Base-by-base conservation (phyloP, 352 stramenopile genomes). In the Globisporangium viniferum region DNA sequence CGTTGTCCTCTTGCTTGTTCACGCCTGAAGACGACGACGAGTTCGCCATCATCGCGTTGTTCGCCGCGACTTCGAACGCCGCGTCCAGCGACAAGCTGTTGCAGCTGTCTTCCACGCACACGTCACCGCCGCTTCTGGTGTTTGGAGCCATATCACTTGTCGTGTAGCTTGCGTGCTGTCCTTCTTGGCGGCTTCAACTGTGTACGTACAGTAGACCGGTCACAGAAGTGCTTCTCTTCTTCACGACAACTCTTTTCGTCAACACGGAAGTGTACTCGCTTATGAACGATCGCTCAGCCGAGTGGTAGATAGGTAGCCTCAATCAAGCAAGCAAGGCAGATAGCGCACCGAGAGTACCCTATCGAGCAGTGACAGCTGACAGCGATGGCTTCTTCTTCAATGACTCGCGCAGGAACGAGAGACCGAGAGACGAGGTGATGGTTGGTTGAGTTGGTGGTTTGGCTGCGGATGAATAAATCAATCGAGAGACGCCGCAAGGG, bases 61-160 rank as follows among this genome's bases (percentile, higher is more conserved):
- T 68, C 55, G 53, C 65, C 61, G 63, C 51, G 81, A 73, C 76
- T 64, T 92, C 81, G 61, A 80, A 90, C 67, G 75, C 76, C 15
- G 63, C 63, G 53, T 88, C 78, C 48, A 90, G 73, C 56, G 78
- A 66, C 41, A 89, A 71, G 65, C 68, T 90, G 67, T 61, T 82
- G 70, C 75, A 72, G 41, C 71, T 55, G 29, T 92, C 84, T n/a
- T 89, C 84, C 8, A 92, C 75, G 62, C 84, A 92, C 31, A 92
- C 75, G 59, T 88, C 73, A 65, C 73, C 83, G 10, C 67, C 62
- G 58, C 64, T 65, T 59, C 73, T 81, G 35, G 74, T 88, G 71
- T 91, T 89, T 29, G 83, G 83, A 33, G 83, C 83, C 83, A 91
- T 91, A 41, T 24, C 31, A 2, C 39, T 14, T 49, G 10, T 46